phyloP scores from a whole-genome alignment of 257 asterid genomes.

The Solanum tarijense region DNA sequence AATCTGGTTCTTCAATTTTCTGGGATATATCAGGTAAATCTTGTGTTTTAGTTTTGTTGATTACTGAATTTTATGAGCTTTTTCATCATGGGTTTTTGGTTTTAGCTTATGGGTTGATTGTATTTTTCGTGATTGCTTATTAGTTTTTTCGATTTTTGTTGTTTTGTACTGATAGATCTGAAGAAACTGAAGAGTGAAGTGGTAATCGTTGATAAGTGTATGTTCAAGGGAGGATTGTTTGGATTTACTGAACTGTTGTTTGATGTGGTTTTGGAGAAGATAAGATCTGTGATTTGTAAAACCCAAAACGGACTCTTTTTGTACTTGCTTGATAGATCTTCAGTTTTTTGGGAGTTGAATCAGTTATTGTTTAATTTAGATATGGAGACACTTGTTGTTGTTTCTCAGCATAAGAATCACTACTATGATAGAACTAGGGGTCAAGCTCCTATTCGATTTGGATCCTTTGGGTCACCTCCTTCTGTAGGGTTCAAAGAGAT shows the following conservation, averaged over 20 bases:
- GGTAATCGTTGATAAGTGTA: slow-evolving; percentile 18
- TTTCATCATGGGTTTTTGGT: neutral
- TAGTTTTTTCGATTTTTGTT: slow-evolving; percentile 2
- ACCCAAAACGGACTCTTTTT: neutral
- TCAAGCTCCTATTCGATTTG: slow-evolving; percentile 19
- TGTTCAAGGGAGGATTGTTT: slow-evolving; percentile 4
- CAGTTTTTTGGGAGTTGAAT: neutral
- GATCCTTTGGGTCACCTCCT: slow-evolving; percentile 26
- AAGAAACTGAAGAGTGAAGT: slow-evolving; percentile 36
- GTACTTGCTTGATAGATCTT: slow-evolving; percentile 5
- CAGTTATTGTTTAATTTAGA: neutral
- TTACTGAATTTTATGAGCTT: neutral
- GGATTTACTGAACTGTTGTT: slow-evolving; percentile 6
- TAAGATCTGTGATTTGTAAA: slow-evolving; percentile 42
- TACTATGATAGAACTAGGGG: slow-evolving; percentile 22
- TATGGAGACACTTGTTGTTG: slow-evolving; percentile 69
- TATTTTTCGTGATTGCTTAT: neutral
- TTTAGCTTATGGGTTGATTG: neutral
- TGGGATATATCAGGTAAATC: neutral
- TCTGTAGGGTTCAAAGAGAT: slow-evolving; percentile 27
- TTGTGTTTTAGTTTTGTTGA: neutral
- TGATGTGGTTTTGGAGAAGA: slow-evolving; percentile 70
- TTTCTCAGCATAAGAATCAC: slow-evolving; percentile 54
- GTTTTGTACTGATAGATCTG: slow-evolving; percentile 59
- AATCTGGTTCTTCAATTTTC: neutral